Conservation (phyloP, 2,329 filamentous ascomycete genomes). For the Colletotrichum tamarilloi region DNA sequence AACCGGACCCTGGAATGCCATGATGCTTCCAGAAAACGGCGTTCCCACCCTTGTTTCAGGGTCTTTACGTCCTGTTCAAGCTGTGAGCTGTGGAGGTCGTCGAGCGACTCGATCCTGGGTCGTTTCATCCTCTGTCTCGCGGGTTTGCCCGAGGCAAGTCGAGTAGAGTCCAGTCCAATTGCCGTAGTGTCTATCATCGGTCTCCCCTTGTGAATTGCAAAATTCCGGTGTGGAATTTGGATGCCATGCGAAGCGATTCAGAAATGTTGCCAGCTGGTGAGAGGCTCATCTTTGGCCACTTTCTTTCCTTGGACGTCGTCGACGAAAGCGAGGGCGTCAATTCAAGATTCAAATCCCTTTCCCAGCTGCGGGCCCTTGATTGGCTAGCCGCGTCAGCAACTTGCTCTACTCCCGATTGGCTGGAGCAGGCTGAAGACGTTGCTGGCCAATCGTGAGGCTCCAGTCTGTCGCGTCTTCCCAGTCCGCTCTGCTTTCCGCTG, state of each 20-base stretch:
- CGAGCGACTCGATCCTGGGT: background rate
- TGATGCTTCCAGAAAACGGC: constrained; percentile 33
- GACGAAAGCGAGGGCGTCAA: constrained; percentile 13
- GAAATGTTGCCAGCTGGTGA: background rate
- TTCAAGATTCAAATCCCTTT: constrained; percentile 31
- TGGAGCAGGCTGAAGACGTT: background rate
- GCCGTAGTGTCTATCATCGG: background rate
- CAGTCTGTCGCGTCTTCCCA: constrained; percentile 13
- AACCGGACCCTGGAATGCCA: constrained; percentile 23
- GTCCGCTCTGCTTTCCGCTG: background rate
- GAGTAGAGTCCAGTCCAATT: background rate
- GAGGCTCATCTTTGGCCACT: background rate
- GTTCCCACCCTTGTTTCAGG: constrained; percentile 32
- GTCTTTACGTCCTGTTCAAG: background rate
- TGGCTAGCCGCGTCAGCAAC: constrained; percentile 20
- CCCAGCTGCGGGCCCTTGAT: constrained; percentile 14
- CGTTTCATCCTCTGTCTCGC: constrained; percentile 32
- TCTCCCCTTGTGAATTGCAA: background rate
- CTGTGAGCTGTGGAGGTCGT: background rate
- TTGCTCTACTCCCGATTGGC: constrained; percentile 32
- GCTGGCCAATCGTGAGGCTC: constrained; percentile 6
- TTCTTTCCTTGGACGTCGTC: background rate
- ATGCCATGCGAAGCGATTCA: background rate
- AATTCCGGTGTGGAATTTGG: background rate
- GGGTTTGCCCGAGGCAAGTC: constrained; percentile 26